Base-by-base conservation (phyloP, 139 green algal species). In the Raphidocelis subcapitata region DNA sequence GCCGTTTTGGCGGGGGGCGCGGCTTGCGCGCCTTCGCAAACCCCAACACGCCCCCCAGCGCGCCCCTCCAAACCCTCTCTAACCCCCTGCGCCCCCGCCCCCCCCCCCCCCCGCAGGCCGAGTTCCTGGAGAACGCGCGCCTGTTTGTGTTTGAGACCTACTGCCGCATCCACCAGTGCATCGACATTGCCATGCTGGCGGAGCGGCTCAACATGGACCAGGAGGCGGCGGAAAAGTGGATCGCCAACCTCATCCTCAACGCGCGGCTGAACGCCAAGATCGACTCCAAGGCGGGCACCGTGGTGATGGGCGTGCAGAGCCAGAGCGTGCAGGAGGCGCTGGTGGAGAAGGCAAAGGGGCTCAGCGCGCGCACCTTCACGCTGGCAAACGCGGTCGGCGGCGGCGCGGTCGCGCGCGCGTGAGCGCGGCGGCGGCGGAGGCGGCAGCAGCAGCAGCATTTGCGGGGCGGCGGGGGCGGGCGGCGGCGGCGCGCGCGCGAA, bases 101-200 rank as follows among this genome's bases (percentile, higher is more conserved):
- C 12, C 12, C 41, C 41, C 41, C 41, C 41, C 8, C 8, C 41
- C 28, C 36, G 63, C 49, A 70, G 65, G 89, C 96, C 21, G 93
- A 97, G 67, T 98, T 99, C 78, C 82, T 98, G 56, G 94, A 98
- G 82, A 94, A 90, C 67, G 94, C 94, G 35, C 88, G 96, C 15
- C 79, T 96, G 51, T 95, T 97, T 84, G 95, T 99, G 77, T 99
- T 99, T 78, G 96, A 99, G 84, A 97, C 87, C 33, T 98, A 98
- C 86, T 78, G 72, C 72, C 72, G 72, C 54, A 92, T 96, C 59
- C 89, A 96, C 81, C 83, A 95, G 82, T 87, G 83, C 87, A 98
- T 99, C 73, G 86, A 95, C 84, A 94, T 98, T 61, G 81, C 80
- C 55, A 90, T 92, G 86, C 81, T 99, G 67, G 82, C 88, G 15